These are phyloP conservation scores for Salix suchowensis DNA, from an alignment of 345 rosid genomes.

Conservation along the genomic window DNA sequence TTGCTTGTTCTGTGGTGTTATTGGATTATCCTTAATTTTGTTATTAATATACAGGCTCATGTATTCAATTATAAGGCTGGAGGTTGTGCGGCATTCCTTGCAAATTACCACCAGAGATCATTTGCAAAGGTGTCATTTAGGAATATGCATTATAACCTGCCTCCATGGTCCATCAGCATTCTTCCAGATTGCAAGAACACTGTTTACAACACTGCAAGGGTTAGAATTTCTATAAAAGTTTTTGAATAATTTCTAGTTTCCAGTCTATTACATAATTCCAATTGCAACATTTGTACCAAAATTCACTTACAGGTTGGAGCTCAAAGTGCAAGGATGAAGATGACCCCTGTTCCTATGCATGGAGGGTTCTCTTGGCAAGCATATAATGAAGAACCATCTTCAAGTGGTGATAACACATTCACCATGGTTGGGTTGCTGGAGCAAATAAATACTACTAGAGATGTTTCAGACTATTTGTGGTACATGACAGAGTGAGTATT, in stretches of 20 bases:
- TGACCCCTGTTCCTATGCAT: conserved; percentile 69
- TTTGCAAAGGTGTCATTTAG: conserved; percentile 70
- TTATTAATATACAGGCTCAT: conserved; percentile 59
- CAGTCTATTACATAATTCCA: background rate
- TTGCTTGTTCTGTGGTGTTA: background rate
- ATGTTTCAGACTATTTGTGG: conserved; percentile 89
- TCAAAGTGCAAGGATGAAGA: conserved; percentile 80
- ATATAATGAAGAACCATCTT: conserved; percentile 64
- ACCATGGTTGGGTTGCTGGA: conserved; percentile 83
- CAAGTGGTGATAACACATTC: conserved; percentile 64
- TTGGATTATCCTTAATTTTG: background rate
- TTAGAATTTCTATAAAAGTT: conserved; percentile 18
- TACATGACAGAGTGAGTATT: conserved; percentile 90
- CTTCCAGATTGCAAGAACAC: conserved; percentile 99
- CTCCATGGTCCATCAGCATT: conserved; percentile 99
- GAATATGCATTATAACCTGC: conserved; percentile 77
- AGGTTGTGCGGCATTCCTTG: conserved; percentile 91
- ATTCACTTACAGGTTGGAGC: conserved; percentile 64
- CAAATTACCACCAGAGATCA: conserved; percentile 66
- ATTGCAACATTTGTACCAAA: background rate
- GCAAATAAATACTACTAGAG: conserved; percentile 93
- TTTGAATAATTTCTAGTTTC: background rate
- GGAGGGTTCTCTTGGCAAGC: conserved; percentile 97
- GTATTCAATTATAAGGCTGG: conserved; percentile 73
- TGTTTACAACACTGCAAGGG: conserved; percentile 96